Base-by-base conservation (phyloP, 2,329 filamentous ascomycete genomes). In the Colletotrichum theobromicola region DNA sequence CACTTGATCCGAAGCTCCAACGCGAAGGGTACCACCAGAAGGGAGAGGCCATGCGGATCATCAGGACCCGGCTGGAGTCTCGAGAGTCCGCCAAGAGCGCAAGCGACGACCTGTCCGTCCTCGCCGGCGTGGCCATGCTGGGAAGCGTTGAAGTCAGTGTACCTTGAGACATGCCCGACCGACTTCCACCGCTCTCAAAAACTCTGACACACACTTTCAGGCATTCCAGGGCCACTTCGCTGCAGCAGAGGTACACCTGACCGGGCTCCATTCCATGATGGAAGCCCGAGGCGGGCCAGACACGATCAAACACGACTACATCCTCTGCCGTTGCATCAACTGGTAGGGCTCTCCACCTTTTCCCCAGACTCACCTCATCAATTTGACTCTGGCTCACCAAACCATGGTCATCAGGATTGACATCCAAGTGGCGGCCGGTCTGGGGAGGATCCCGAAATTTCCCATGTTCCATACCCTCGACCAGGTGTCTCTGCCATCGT, bases 291-390 rank as follows among this genome's bases (percentile, higher is more conserved):
- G 76, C 28, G 76, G 76, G 18, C 65, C 69, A 5, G 68, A 69
- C 32, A 75, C 75, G 26, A 70, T 77, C 57, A 50, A 21, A 30
- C 76, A 76, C 57, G 75, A 77, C 28, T 77, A 77, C 62, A 76
- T 76, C 28, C 68, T 77, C n/a, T 75, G 76, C 46, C 71, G 76
- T 13, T 75, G 71, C 58, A 75, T 77, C 50, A 77, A 76, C 28
- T 77, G 76, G 76, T 76, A 53, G 58, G 26, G 26, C 37, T 63
- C 24, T 35, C 32, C 18, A 37, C 55, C 12, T 6, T 46, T 32
- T 32, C 70, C 12, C 21, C 30, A 50, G 57, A 61, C 28, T 60
- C 57, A 18, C 16, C 4, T 21, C 32, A 21, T 34, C 28, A 21
- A 34, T 32, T n/a, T 16, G 24, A 18, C 13, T 12, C 35, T n/a